phyloP scores from a whole-genome alignment of 1,139 yeast species.

The Hansenula sp. region DNA sequence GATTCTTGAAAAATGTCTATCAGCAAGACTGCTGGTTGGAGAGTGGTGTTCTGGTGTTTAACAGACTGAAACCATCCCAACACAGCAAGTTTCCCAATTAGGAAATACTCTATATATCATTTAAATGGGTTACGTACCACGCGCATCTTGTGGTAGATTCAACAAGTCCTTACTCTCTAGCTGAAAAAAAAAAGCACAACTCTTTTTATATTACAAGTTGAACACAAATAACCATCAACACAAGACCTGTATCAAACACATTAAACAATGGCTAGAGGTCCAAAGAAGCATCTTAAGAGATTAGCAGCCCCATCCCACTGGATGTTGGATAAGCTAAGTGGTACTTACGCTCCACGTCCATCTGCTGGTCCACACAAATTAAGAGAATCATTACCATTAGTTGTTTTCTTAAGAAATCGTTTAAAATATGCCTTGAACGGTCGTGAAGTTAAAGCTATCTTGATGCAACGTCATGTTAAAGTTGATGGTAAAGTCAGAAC shows the following conservation, averaged over 20 bases:
- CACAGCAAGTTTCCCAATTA: not conserved
- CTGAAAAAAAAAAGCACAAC: constrained; percentile 1
- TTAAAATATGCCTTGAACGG: constrained; percentile 99
- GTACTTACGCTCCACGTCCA: constrained; percentile 99
- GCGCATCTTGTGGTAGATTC: not conserved
- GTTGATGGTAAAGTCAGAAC: constrained; percentile 99
- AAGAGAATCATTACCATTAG: constrained; percentile 97
- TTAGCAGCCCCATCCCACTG: constrained; percentile 99
- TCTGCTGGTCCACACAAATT: constrained; percentile 99
- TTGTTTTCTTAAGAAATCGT: constrained; percentile 98
- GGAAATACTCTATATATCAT: not conserved
- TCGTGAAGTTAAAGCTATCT: constrained; percentile 98
- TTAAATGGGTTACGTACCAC: not conserved
- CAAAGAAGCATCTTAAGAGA: constrained; percentile 97
- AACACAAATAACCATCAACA: not conserved
- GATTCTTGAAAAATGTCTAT: no score
- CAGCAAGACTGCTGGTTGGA: not conserved
- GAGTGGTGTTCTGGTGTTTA: not conserved
- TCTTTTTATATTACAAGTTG: not conserved
- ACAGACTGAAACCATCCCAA: no score
- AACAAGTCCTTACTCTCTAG: not conserved
- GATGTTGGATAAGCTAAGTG: constrained; percentile 99
- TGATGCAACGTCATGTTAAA: constrained; percentile 98
- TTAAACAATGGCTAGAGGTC: constrained; percentile 88
- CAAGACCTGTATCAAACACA: constrained; percentile 5